Evolutionary conservation across 2,329 filamentous ascomycete species (phyloP).

Genomic region (Pseudocercospora musae): DNA sequence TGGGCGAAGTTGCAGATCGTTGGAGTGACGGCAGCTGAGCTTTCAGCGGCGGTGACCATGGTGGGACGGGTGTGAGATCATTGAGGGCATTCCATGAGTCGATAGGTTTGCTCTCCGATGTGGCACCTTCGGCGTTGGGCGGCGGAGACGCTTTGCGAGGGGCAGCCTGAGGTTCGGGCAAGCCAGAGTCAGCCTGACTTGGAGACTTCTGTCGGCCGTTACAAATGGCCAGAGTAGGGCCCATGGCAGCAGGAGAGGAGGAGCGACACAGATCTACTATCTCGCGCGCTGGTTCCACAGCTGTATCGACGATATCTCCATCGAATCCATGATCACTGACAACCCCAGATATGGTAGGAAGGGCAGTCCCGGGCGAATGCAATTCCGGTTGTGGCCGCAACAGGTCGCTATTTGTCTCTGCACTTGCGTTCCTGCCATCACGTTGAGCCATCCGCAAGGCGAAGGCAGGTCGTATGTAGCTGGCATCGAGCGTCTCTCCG

Average conservation of each 20-base stretch:
- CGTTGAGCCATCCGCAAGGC: no score
- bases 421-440: not conserved
- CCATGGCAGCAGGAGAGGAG: slow-evolving; percentile 1
- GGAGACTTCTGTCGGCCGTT: not conserved
- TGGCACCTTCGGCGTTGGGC: not conserved
- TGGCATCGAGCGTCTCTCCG: slow-evolving; percentile 39
- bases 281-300: not conserved
- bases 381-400: not conserved
- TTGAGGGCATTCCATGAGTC: not conserved
- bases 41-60: not conserved
- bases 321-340: not conserved
- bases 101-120: not conserved
- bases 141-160: not conserved
- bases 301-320: not conserved
- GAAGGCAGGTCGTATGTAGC: not conserved
- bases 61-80: not conserved
- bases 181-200: not conserved
- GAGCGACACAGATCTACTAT: slow-evolving; percentile 13
- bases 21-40: not conserved
- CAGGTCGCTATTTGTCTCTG: not conserved
- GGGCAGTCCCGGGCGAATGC: not conserved
- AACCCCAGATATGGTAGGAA: not conserved
- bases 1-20: slow-evolving; percentile 18
- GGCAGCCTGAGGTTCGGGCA: not conserved
- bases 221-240: not conserved